Base-by-base conservation (phyloP, 192 early-diverging fungal genomes). In the Phycomyces blakesleeanus region DNA sequence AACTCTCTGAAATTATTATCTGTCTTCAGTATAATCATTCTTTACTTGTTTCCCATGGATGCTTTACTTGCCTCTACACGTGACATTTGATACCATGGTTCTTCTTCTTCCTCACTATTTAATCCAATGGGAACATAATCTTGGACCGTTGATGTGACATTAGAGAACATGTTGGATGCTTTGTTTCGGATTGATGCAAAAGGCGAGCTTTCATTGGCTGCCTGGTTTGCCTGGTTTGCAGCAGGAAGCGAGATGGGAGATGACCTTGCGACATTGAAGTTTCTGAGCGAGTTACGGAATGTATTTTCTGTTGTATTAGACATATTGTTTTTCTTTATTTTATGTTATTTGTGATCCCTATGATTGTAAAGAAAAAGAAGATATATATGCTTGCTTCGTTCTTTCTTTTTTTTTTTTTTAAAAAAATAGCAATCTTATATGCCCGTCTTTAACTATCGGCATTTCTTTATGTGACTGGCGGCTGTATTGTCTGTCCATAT, bases 221-320 rank as follows among this genome's bases (percentile, higher is more conserved):
- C 42, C 8, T 47, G 27, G 27, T 52, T 51, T n/a, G n/a, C n/a
- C n/a, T n/a, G n/a, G 4, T 27, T 55, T 22, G 39, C 55, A 11
- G 62, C 61, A 0, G 67, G 70, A 27, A 61, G 70, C 27, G 69
- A 24, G 26, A 59, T 64, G 0, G 68, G 63, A 12, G 65, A 49
- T 24, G 67, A 61, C 38, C 72, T 64, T 8, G 71, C 62, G 10
- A 64, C 63, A 21, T 76, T 76, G 44, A 78, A 81, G 56, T 74
- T 76, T 51, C 76, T 73, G 53, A 78, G 72, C 18, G 77, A 73
- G 55, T 78, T 74, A 39, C 77, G 62, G 58, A 78, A 81, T 34
- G 71, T 73, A 55, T 64, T 76, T 61, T 81, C 80, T 57, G 77
- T 64, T 51, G 25, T 74, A 61, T 29, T 73, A 21, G 77, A 72